Evolutionary conservation across 2,329 filamentous ascomycete species (phyloP).

Genomic region (Diaporthe amygdali): DNA sequence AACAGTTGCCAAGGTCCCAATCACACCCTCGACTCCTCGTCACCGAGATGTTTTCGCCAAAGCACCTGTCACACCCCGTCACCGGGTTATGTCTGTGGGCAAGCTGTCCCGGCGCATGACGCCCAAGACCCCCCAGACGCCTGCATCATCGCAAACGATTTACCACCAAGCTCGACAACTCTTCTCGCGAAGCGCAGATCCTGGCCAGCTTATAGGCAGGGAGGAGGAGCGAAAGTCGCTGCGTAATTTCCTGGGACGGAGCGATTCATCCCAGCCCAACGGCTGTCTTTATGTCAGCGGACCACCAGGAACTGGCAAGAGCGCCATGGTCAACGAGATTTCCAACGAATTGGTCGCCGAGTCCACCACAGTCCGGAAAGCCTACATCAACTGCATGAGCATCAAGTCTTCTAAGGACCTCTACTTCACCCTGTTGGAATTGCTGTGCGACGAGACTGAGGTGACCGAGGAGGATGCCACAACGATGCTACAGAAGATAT

Average conservation of each 20-base stretch:
- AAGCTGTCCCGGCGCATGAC: conserved; percentile 80
- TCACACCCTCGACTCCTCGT: conserved; percentile 76
- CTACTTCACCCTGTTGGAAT: conserved; percentile 78
- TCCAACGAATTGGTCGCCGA: conserved; percentile 62
- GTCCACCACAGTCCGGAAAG: conserved; percentile 63
- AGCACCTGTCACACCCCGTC: conserved; percentile 79
- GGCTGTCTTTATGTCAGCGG: conserved; percentile 96
- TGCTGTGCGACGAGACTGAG: conserved; percentile 65
- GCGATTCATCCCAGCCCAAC: conserved; percentile 63
- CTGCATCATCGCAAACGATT: conserved; percentile 72
- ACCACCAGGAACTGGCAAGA: conserved; percentile 95
- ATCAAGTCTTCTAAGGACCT: conserved; percentile 88
- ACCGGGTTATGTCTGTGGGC: conserved; percentile 79
- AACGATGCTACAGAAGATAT: conserved; percentile 71
- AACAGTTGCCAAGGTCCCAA: conserved; percentile 48
- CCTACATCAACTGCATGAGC: conserved; percentile 96
- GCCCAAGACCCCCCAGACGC: conserved; percentile 75
- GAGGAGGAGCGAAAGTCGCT: conserved; percentile 73
- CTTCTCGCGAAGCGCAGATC: conserved; percentile 80
- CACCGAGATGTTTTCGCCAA: conserved; percentile 79
- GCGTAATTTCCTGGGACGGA: conserved; percentile 69
- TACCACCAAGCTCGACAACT: conserved; percentile 88
- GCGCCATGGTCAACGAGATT: conserved; percentile 86
- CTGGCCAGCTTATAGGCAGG: conserved; percentile 78
- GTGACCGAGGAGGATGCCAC: conserved; percentile 71